Conservation (phyloP, 495 filamentous ascomycete genomes). For the Pyrenula massariospora region DNA sequence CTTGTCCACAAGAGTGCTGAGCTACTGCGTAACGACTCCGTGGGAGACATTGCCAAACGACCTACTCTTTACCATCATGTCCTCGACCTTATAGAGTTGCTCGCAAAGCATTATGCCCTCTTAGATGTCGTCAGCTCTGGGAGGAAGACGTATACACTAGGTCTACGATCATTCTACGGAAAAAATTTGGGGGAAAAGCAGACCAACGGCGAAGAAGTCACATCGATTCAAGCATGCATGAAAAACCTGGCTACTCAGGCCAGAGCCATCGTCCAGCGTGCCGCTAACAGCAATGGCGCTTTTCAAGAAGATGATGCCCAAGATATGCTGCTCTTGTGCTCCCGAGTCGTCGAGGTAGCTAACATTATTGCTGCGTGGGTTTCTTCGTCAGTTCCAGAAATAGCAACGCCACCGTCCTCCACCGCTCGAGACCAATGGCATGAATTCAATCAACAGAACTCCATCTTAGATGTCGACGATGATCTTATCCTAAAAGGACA, state of each 20-base stretch:
- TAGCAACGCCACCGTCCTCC: slow-evolving; percentile 3
- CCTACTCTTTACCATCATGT: slow-evolving; percentile 12
- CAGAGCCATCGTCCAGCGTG: slow-evolving; percentile 12
- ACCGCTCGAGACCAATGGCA: not conserved
- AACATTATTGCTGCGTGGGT: not conserved
- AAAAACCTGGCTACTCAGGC: slow-evolving; percentile 14
- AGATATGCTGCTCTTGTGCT: slow-evolving; percentile 6
- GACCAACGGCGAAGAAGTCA: slow-evolving; percentile 2
- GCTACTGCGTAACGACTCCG: slow-evolving; percentile 19
- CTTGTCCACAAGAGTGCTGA: slow-evolving; percentile 14
- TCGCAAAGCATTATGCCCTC: not conserved
- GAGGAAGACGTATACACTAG: not conserved
- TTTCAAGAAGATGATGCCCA: slow-evolving; percentile 12
- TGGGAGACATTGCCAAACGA: slow-evolving; percentile 19
- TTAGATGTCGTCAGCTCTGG: not conserved
- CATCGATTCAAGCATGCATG: slow-evolving; percentile 9
- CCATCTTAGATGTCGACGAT: slow-evolving; percentile 23
- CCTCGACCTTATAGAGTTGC: slow-evolving; percentile 10
- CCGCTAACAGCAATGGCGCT: slow-evolving; percentile 3
- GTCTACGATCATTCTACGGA: not conserved
- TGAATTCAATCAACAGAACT: slow-evolving; percentile 25
- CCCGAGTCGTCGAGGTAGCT: slow-evolving; percentile 6
- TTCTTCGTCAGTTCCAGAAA: not conserved
- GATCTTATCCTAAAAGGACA: slow-evolving; percentile 17
- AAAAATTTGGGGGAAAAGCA: slow-evolving; percentile 1